Evolutionary conservation across 371 early-diverging fungal species (phyloP).

Genomic region (Actinomucor elegans): DNA sequence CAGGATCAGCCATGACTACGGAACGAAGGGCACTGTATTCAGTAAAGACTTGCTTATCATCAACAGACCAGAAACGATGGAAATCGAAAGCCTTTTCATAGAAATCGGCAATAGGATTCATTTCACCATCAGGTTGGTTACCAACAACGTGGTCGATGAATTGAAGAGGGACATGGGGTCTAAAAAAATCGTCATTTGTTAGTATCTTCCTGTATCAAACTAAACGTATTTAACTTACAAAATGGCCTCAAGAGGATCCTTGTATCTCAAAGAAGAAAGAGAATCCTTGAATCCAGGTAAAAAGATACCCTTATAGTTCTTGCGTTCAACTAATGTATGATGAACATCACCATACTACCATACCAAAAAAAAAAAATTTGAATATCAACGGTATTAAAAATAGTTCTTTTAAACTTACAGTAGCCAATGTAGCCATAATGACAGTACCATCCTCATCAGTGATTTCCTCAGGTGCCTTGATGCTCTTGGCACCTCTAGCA

Average conservation of each 20-base stretch:
- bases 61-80: constrained; percentile 98
- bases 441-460: constrained; percentile 87
- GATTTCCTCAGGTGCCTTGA: constrained; percentile 80
- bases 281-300: constrained; percentile 76
- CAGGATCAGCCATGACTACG: constrained; percentile 94
- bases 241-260: constrained; percentile 67
- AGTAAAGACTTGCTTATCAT: constrained; percentile 95
- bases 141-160: constrained; percentile 94
- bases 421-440: constrained; percentile 88
- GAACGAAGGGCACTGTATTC: constrained; percentile 94
- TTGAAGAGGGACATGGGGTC: constrained; percentile 64
- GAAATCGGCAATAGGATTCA: constrained; percentile 82
- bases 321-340: constrained; percentile 92
- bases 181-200: too few species aligned
- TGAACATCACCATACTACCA: constrained; percentile 85
- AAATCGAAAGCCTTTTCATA: constrained; percentile 90
- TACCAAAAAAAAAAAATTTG: too few species aligned
- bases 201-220: too few species aligned
- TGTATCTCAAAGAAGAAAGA: constrained; percentile 33
- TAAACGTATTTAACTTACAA: too few species aligned
- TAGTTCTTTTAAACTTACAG: constrained; percentile 53
- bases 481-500: constrained; percentile 82
- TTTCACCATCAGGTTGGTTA: constrained; percentile 92
- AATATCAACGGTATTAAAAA: too few species aligned
- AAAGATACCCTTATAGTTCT: constrained; percentile 82